Base-by-base conservation (phyloP, 2,329 filamentous ascomycete genomes). In the Fusarium buharicum region DNA sequence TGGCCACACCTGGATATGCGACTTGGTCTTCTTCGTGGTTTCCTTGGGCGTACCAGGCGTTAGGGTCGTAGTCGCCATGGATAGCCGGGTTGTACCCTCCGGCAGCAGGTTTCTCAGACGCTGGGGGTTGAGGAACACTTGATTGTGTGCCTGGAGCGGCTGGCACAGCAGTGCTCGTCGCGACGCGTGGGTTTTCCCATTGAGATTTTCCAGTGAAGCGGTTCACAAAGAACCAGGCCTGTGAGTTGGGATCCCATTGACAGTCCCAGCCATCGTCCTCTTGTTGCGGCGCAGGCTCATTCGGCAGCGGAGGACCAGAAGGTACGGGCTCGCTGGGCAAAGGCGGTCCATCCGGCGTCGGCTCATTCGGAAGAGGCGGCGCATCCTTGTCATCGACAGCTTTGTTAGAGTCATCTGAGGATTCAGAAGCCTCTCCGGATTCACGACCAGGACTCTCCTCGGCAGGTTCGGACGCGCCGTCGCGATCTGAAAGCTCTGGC, bases 71-170 rank as follows among this genome's bases (percentile, higher is more conserved):
- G 78, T 93, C 90, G 68, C 95, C 95, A 75, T 99, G 95, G 40
- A 99, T 94, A 20, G 92, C 91, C 1, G 95, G 95, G 73, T 98
- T 97, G 79, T 99, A 99, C 59, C 94, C 93, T 55, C 89, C 89
- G 6, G 83, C 84, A 18, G 85, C 78, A 40, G 67, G 78, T 48
- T 53, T 74, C 59, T 77, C 75, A 55, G 74, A 73, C 50, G 72
- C 64, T 6, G 75, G 76, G 6, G 69, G 71, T 30, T 66, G 76
- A 67, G 67, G 75, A 14, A 54, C 38, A 10, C 54, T 49, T 37
- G 61, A 24, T 3, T 60, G 49, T 38, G 59, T 75, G 58, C 60
- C 74, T 3, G 70, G 59, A 3, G 69, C 62, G 65, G 70, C 50
- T 7, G 73, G 64, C 47, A 77, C 66, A 24, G 74, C 70, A 18